Conservation (phyloP, 768 basidiomycete species). For the Xerocomus potaroensis region DNA sequence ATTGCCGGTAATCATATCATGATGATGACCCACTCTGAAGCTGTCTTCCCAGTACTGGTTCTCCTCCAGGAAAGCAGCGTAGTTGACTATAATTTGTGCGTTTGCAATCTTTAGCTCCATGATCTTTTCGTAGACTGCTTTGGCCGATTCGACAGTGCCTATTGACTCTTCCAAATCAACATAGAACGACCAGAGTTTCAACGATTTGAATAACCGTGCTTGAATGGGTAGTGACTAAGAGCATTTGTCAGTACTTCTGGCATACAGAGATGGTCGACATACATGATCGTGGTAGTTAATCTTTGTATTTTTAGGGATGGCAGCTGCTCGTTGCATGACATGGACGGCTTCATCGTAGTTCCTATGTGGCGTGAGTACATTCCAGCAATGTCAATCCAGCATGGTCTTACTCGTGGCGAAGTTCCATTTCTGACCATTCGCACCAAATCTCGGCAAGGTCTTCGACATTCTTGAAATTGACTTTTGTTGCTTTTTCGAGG, state of each 20-base stretch:
- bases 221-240: slow-evolving; percentile 77
- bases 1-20: background rate
- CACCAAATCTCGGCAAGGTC: slow-evolving; percentile 99
- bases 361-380: slow-evolving; percentile 39
- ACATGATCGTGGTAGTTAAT: slow-evolving; percentile 96
- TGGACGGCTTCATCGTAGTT: slow-evolving; percentile 95
- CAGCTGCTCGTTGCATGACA: slow-evolving; percentile 95
- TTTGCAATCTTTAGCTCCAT: slow-evolving; percentile 96
- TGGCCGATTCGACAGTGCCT: slow-evolving; percentile 87
- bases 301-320: slow-evolving; percentile 84
- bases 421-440: slow-evolving; percentile 98
- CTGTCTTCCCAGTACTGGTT: slow-evolving; percentile 98
- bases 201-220: slow-evolving; percentile 89
- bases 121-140: slow-evolving; percentile 94
- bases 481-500: slow-evolving; percentile 86
- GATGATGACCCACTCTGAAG: slow-evolving; percentile 76
- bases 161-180: slow-evolving; percentile 97
- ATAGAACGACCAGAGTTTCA: slow-evolving; percentile 99
- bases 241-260: slow-evolving; percentile 11
- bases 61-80: slow-evolving; percentile 94
- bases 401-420: slow-evolving; percentile 81
- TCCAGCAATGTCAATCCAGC: background rate
- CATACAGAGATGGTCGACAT: slow-evolving; percentile 16
- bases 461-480: slow-evolving; percentile 93
- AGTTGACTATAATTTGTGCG: slow-evolving; percentile 96